Percentiles rank a stretch among this genome's conserved stretches.
These are phyloP conservation scores for Neocatenulostroma microsporum DNA, from an alignment of 2,329 filamentous ascomycete genomes.

Conservation along the genomic window DNA sequence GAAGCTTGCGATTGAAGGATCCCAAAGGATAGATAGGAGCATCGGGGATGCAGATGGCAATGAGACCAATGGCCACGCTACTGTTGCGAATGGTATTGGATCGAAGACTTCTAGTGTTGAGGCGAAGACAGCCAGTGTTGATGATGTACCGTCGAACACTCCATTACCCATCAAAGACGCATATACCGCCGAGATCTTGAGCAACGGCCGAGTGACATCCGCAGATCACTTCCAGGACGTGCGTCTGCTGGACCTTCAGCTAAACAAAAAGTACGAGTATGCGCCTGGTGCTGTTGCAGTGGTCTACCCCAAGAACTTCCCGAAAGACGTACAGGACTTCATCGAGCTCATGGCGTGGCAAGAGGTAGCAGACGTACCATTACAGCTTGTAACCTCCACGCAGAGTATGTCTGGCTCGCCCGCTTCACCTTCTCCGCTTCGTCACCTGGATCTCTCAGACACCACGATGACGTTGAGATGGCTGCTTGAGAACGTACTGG, in stretches of 20 bases:
- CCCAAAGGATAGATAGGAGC: no score
- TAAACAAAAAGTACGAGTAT: slow-evolving; percentile 41
- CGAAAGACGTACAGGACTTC: slow-evolving; percentile 68
- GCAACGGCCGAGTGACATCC: slow-evolving; percentile 70
- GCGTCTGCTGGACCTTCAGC: slow-evolving; percentile 60
- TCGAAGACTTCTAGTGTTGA: no score
- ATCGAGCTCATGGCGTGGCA: slow-evolving; percentile 75
- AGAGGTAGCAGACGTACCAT: slow-evolving; percentile 58
- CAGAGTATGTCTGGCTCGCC: no score
- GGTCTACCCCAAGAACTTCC: slow-evolving; percentile 82
- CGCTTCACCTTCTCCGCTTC: slow-evolving; percentile 31
- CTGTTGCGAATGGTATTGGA: no score
- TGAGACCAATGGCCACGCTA: slow-evolving; percentile 22
- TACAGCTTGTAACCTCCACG: slow-evolving; percentile 45
- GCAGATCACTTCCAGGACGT: slow-evolving; percentile 86
- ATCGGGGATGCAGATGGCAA: no score
- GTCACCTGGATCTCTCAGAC: slow-evolving; percentile 33
- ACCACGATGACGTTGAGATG: slow-evolving; percentile 56
- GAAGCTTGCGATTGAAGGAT: slow-evolving; percentile 34
- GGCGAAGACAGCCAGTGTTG: no score
- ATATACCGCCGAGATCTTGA: slow-evolving; percentile 50
- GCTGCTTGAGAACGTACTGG: slow-evolving; percentile 73
- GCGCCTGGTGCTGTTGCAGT: slow-evolving; percentile 70
- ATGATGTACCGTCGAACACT: slow-evolving; percentile 20
- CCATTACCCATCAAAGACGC: slow-evolving; percentile 53